A percentile compares a stretch with the other conserved stretches of the same genome.
These are phyloP conservation scores for Cercospora janseana DNA, from an alignment of 2,329 filamentous ascomycete genomes.

Conservation along the genomic window DNA sequence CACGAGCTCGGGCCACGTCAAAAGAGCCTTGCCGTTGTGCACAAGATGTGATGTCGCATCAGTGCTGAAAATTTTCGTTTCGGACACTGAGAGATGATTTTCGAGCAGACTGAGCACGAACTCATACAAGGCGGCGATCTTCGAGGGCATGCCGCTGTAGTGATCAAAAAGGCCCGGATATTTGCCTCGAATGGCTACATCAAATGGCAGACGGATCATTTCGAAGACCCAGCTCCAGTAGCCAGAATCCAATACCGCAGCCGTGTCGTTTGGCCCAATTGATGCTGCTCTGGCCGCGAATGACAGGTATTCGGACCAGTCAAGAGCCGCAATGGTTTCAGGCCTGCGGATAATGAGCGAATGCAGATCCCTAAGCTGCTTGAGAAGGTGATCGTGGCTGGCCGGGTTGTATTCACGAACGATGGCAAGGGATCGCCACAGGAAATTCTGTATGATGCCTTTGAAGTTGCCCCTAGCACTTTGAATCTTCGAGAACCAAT, in stretches of 20 bases:
- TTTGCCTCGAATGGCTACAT: conserved; percentile 5
- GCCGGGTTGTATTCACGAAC: conserved; percentile 19
- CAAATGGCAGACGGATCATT: conserved; percentile 22
- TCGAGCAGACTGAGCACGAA: conserved; percentile 21
- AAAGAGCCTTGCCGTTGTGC: conserved; percentile 4
- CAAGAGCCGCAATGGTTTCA: conserved; percentile 2
- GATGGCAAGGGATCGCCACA: conserved; percentile 17
- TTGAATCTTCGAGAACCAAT: conserved; percentile 19
- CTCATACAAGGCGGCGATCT: conserved; percentile 22
- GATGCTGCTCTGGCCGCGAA: conserved; percentile 19
- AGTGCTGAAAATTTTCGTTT: neutral
- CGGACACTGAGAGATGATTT: conserved; percentile 5
- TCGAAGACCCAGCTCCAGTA: conserved; percentile 25
- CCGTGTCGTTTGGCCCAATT: conserved; percentile 21
- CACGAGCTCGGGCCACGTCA: conserved; percentile 11
- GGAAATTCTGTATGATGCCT: conserved; percentile 9
- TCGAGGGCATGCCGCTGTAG: conserved; percentile 3
- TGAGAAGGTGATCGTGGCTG: conserved; percentile 14
- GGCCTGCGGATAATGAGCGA: conserved; percentile 4
- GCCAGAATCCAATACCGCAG: conserved; percentile 21
- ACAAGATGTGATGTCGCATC: neutral
- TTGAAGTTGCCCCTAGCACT: conserved; percentile 19
- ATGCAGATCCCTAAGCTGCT: conserved; percentile 19
- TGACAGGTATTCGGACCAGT: conserved; percentile 22
- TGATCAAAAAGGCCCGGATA: conserved; percentile 13